phyloP scores from a whole-genome alignment of 805 yeast species.

The Vanderwaltozyma tropicalis region DNA sequence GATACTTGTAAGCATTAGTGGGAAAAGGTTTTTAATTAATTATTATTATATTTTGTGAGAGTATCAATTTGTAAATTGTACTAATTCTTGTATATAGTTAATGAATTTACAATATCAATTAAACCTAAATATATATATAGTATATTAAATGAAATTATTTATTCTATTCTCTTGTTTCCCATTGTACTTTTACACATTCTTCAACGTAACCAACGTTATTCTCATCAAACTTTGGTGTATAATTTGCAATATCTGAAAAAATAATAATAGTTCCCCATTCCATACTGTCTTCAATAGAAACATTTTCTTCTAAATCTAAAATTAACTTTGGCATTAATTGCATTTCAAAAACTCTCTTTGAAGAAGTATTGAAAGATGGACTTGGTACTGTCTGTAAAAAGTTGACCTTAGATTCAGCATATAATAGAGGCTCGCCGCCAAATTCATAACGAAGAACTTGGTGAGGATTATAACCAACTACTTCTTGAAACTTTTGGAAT shows the following conservation, averaged over 20 bases:
- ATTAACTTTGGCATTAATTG: constrained; percentile 94
- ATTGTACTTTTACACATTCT: constrained; percentile 78
- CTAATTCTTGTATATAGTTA: too few relatives aligned
- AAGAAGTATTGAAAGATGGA: constrained; percentile 52
- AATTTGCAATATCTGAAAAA: constrained; percentile 65
- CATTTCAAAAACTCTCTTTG: constrained; percentile 60
- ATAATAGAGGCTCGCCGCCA: constrained; percentile 68
- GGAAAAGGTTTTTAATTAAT: not conserved
- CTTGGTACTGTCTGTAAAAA: constrained; percentile 38
- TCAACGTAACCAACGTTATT: constrained; percentile 69
- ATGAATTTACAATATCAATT: too few relatives aligned
- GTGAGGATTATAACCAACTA: constrained; percentile 69
- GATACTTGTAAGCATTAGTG: constrained; percentile 6
- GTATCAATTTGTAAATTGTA: too few relatives aligned
- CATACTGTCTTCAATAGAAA: constrained; percentile 62
- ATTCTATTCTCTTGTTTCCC: constrained; percentile 42
- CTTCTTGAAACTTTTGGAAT: constrained; percentile 68
- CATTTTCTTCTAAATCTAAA: constrained; percentile 57
- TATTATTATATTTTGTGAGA: too few relatives aligned
- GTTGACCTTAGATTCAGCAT: constrained; percentile 38
- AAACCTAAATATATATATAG: too few relatives aligned
- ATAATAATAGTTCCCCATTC: constrained; percentile 94
- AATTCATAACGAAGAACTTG: constrained; percentile 82
- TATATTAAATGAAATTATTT: not conserved
- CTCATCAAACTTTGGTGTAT: constrained; percentile 44